Percentiles rank a stretch among this genome's conserved stretches.
phyloP scores from a whole-genome alignment of 805 yeast genomes.

The Middelhovenomyces tepae region DNA sequence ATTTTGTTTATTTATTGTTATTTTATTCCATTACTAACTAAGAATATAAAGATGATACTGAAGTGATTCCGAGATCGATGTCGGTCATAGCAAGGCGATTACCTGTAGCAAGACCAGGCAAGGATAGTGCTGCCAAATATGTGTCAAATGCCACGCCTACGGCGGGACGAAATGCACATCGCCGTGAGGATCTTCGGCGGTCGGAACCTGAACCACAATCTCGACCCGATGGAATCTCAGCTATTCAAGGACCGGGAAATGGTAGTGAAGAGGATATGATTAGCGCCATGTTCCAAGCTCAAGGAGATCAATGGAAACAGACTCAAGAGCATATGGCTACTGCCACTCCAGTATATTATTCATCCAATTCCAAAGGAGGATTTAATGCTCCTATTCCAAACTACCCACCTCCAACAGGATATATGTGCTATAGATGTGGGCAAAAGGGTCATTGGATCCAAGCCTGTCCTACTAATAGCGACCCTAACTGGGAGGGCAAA shows the following conservation, averaged over 20 bases:
- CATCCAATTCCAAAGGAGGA: conserved; percentile 26
- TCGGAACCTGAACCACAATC: conserved; percentile 15
- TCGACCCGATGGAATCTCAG: conserved; percentile 12
- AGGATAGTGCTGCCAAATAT: conserved; percentile 50
- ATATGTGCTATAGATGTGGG: conserved; percentile 94
- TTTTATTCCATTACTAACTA: conserved; percentile 5
- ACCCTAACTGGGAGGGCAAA: conserved; percentile 90
- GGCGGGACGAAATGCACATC: conserved; percentile 28
- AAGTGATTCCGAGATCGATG: conserved; percentile 83
- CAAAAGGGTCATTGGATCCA: conserved; percentile 93
- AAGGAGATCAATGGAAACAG: conserved; percentile 89
- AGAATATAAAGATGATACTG: conserved; percentile 81
- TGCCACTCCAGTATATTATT: conserved; percentile 63
- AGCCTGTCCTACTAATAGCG: conserved; percentile 89
- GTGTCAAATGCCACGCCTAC: conserved; percentile 42
- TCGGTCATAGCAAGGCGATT: conserved; percentile 74
- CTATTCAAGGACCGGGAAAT: conserved; percentile 38
- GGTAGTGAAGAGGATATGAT: conserved; percentile 80
- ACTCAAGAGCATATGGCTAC: conserved; percentile 86
- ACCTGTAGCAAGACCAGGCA: conserved; percentile 49
- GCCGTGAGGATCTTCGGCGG: conserved; percentile 26
- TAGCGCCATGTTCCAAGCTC: conserved; percentile 84
- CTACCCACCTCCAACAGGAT: conserved; percentile 88
- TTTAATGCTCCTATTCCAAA: conserved; percentile 35
- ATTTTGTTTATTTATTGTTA: not conserved